Conservation (phyloP, 164 flowering plant species). For the Liriodendron chinense region DNA sequence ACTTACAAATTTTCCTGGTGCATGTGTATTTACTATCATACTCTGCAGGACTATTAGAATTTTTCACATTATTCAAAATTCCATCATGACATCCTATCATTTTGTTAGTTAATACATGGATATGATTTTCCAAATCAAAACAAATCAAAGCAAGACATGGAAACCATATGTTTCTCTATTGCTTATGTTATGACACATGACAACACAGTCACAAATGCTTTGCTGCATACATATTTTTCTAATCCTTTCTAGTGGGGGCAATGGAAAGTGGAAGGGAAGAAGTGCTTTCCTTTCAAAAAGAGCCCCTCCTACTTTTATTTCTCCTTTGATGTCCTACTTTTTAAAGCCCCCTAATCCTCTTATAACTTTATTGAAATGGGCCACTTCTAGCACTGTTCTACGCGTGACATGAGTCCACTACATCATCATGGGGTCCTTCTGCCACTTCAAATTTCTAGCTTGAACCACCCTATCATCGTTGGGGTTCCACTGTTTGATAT, state of each 20-base stretch:
- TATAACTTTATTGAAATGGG: neutral
- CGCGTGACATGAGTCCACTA: conserved; percentile 1
- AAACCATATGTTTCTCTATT: neutral
- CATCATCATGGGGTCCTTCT: neutral
- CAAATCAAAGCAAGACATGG: neutral
- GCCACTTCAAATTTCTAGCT: neutral
- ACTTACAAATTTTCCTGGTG: no score
- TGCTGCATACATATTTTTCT: neutral
- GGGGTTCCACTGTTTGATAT: neutral
- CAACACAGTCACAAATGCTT: neutral
- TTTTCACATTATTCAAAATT: no score
- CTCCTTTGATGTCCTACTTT: neutral
- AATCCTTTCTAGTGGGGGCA: neutral
- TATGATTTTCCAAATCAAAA: neutral
- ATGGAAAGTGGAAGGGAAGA: neutral
- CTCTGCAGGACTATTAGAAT: no score
- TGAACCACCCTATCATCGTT: neutral
- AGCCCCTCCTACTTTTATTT: neutral
- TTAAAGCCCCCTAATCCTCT: neutral
- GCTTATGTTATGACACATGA: neutral
- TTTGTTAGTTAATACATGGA: neutral
- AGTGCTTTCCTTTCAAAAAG: conserved; percentile 2
- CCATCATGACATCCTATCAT: no score
- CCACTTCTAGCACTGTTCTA: neutral
- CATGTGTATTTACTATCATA: no score